Base-by-base conservation (phyloP, 768 basidiomycete genomes). In the Tylopilus intermedius region DNA sequence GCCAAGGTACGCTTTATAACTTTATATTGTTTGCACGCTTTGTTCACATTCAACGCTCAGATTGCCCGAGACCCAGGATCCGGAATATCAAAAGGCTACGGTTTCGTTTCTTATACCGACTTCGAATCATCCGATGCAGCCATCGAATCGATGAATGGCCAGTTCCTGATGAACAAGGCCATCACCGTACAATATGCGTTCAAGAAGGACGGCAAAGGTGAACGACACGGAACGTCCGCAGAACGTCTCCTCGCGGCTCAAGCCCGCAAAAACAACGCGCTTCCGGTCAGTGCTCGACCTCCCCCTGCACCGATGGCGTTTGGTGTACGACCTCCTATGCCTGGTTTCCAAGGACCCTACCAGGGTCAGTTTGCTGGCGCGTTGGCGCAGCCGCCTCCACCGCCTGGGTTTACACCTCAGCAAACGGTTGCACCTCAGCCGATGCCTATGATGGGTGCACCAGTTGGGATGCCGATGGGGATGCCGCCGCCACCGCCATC, bases 121-220 rank as follows among this genome's bases (percentile, higher is more conserved):
- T 99, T 99, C 68, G 95, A 98, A 66, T 83, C 94, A 8, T 91
- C 96, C 35, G 96, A 99, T 68, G 90, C 90, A 5, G 95, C 96
- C 15, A 80, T 95, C 51, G 96, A 97, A 69, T 83, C 91, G 9
- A 97, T 98, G 95, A 94, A 97, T 61, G 84, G 85, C 37, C 94
- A 98, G 65, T 97, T 92, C 81, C 78, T 98, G 44, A 94, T 94
- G 88, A 97, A 98, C 78, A 97, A 97, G 73, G 88, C 94, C 49
- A 91, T 99, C 65, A 84, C 88, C 15, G 94, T 96, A 10, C 94
- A 97, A 67, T 99, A 96, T 68, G 95, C 96, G 2, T 97, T 98
- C 80, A 98, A 99, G 74, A 98, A 98, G 74, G 96, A 98, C 64
- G 94, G 92, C 41, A 95, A 97, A 67, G 95, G 95, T 52, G 96